These are phyloP conservation scores for Ramularia endophylla DNA, from an alignment of 2,329 filamentous ascomycete genomes.

Conservation along the genomic window DNA sequence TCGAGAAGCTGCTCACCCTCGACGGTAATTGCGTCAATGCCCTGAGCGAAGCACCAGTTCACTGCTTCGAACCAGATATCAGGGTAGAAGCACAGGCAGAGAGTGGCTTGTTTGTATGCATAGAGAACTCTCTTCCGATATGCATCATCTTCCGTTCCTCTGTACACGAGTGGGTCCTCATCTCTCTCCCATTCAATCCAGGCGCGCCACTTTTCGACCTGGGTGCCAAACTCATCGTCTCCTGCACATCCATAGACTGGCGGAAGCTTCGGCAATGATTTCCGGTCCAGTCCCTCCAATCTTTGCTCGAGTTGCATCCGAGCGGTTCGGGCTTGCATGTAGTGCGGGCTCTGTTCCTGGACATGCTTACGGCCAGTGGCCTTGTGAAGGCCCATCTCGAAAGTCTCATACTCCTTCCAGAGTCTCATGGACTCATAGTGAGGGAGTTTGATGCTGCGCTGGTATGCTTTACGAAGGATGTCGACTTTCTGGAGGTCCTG, in stretches of 20 bases:
- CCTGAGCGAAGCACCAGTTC: constrained; percentile 83
- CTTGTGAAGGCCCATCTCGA: constrained; percentile 92
- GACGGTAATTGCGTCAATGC: constrained; percentile 46
- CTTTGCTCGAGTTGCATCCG: constrained; percentile 89
- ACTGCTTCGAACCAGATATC: constrained; percentile 94
- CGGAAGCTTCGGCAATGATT: constrained; percentile 72
- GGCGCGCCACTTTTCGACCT: constrained; percentile 83
- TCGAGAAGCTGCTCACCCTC: constrained; percentile 74
- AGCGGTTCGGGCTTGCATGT: constrained; percentile 92
- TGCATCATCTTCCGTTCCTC: constrained; percentile 68
- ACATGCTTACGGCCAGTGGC: constrained; percentile 89
- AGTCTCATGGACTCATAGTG: constrained; percentile 75
- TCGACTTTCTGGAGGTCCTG: constrained; percentile 99
- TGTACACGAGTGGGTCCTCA: constrained; percentile 79
- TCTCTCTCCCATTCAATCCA: constrained; percentile 93
- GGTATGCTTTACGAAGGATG: constrained; percentile 82
- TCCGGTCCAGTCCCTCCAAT: constrained; percentile 67
- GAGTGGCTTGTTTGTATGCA: constrained; percentile 87
- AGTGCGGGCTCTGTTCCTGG: constrained; percentile 84
- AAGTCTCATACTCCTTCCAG: constrained; percentile 98
- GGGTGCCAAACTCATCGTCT: constrained; percentile 73
- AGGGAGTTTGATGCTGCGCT: constrained; percentile 80
- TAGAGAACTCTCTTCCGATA: constrained; percentile 79
- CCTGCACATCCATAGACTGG: constrained; percentile 83
- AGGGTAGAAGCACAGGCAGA: constrained; percentile 90